Evolutionary conservation across 2,329 filamentous ascomycete species (phyloP), one percentile per base, ranked within the genome.

Genomic region (Thielaviopsis euricoi): DNA sequence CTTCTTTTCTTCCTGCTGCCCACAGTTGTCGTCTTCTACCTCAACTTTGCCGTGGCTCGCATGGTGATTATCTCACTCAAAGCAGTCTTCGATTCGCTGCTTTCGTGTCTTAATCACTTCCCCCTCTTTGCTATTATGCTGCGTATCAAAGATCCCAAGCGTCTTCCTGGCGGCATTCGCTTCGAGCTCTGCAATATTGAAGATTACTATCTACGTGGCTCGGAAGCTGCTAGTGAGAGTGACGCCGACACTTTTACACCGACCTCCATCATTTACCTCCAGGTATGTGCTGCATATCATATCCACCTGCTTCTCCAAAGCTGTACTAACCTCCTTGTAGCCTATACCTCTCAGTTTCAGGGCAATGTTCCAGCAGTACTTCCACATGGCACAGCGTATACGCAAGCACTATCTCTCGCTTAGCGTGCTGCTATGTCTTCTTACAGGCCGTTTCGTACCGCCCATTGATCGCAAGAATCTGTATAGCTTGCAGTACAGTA

Each of bases 321-420:
- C 6, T 50, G 57, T 52, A 62, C 58, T 59, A 40, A 55, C 56
- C 29, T n/a, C 3, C 40, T 37, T 23, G 3, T 64, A 93, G 84
- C 91, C 91, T 3, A 86, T 95, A 6, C 91, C 93, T 2, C 80
- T 98, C 6, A 83, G 87, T 3, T 87, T 97, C 63, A 80, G 84
- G n/a, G 87, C 87, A 65, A 97, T 97, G 82, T 97, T 98, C 70
- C 82, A 94, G 61, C 90, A 97, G 66, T 98, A 98, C 71, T 95
- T 94, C 67, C 89, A 96, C 69, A 88, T 98, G 65, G 89, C 86
- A 26, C 82, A 87, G 62, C 88, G 93, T 53, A 88, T 98, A 62
- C 85, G 89, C 59, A 95, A 95, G 69, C 93, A 98, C 71, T 98
- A 98, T 69, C 77, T 97, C 50, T 91, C 89, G 0, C 89, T 89